phyloP scores from a whole-genome alignment of 2,329 filamentous ascomycete genomes.

The Chaetomium sp. region DNA sequence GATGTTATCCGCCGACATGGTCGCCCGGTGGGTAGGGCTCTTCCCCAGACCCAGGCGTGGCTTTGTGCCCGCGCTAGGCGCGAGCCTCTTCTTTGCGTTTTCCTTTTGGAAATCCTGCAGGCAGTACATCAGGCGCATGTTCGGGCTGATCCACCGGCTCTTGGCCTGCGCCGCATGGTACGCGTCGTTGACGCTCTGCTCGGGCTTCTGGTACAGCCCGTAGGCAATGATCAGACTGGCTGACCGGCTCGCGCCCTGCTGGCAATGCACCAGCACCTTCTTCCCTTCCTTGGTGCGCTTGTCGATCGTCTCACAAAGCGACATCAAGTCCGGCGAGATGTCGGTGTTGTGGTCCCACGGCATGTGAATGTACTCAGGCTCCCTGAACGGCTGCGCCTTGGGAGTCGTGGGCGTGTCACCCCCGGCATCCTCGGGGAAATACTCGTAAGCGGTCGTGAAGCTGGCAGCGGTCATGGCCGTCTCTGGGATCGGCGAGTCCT shows the following conservation, averaged over 20 bases:
- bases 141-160: constrained; percentile 83
- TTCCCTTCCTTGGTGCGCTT: constrained; percentile 65
- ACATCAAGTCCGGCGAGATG: constrained; percentile 69
- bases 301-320: constrained; percentile 70
- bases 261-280: constrained; percentile 75
- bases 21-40: constrained; percentile 53
- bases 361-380: constrained; percentile 80
- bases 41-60: constrained; percentile 38
- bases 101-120: constrained; percentile 73
- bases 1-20: constrained; percentile 54
- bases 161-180: constrained; percentile 75
- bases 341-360: constrained; percentile 87
- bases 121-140: constrained; percentile 89
- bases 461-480: constrained; percentile 53
- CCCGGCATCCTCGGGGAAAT: constrained; percentile 37
- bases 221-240: constrained; percentile 84
- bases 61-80: constrained; percentile 41
- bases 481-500: constrained; percentile 45
- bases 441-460: constrained; percentile 57
- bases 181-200: constrained; percentile 72
- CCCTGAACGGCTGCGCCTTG: constrained; percentile 43
- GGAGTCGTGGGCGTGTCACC: constrained; percentile 51
- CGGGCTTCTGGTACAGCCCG: constrained; percentile 71
- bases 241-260: constrained; percentile 79
- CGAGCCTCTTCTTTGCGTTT: constrained; percentile 44